Conservation (phyloP, 495 filamentous ascomycete genomes). For the Penicilliopsis zonata region DNA sequence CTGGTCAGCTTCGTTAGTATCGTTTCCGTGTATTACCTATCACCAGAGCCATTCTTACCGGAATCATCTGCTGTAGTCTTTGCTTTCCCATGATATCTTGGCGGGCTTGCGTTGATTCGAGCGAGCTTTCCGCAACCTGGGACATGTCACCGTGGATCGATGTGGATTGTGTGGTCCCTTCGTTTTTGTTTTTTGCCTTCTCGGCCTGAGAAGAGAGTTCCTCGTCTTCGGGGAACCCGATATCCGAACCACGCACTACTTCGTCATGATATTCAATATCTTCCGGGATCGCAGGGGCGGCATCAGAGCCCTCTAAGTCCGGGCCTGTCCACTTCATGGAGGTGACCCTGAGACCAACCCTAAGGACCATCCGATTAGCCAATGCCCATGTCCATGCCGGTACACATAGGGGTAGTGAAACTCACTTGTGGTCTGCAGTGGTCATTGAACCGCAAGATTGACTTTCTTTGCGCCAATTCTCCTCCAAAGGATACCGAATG, state of each 20-base stretch:
- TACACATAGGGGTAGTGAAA: neutral
- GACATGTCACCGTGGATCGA: neutral
- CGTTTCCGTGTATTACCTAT: constrained; percentile 3
- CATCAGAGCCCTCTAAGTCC: constrained; percentile 11
- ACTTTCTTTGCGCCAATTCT: constrained; percentile 21
- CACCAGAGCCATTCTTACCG: constrained; percentile 5
- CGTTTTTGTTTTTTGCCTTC: neutral
- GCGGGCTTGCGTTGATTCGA: constrained; percentile 6
- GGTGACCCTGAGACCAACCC: constrained; percentile 23
- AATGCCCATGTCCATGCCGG: neutral
- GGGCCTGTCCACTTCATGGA: constrained; percentile 17
- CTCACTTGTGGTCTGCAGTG: constrained; percentile 24
- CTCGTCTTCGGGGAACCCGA: constrained; percentile 11
- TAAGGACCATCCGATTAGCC: constrained; percentile 5
- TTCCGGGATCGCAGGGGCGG: constrained; percentile 11
- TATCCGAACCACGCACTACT: constrained; percentile 8
- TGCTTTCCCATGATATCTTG: constrained; percentile 13
- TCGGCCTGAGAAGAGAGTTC: too few relatives aligned
- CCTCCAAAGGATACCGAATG: constrained; percentile 22
- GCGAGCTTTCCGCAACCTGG: constrained; percentile 1
- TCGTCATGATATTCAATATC: constrained; percentile 15
- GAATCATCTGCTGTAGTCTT: constrained; percentile 14
- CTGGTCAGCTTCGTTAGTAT: constrained; percentile 5
- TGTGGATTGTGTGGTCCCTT: neutral
- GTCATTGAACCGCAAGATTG: constrained; percentile 18